Conservation (phyloP, 2,329 filamentous ascomycete genomes). For the Drechslerella coelobrocha region DNA sequence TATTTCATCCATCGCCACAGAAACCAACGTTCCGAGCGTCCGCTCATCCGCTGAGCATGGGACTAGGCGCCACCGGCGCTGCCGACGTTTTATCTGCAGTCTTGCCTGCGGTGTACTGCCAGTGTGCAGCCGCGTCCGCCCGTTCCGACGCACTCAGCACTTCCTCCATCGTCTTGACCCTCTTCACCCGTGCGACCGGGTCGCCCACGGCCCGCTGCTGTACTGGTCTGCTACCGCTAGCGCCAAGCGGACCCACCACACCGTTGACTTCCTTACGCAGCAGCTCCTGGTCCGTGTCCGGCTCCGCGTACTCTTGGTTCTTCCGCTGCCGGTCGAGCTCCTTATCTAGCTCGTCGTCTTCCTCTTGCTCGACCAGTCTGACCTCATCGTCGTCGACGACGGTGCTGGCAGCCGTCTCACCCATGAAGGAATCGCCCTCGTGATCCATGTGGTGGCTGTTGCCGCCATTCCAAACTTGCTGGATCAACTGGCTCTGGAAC, state of each 20-base stretch:
- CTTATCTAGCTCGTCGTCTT: conserved; percentile 43
- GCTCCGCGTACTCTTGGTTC: conserved; percentile 39
- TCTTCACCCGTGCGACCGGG: conserved; percentile 27
- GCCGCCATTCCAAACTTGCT: conserved; percentile 62
- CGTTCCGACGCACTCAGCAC: conserved; percentile 45
- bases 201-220: conserved; percentile 3
- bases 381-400: conserved; percentile 45
- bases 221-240: conserved; percentile 2
- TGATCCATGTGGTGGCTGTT: conserved; percentile 70
- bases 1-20: background rate
- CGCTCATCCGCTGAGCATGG: conserved; percentile 32
- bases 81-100: conserved; percentile 26
- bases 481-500: conserved; percentile 46
- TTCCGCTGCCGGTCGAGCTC: conserved; percentile 38
- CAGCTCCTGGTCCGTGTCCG: conserved; percentile 39
- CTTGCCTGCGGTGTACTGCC: conserved; percentile 32
- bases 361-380: conserved; percentile 37
- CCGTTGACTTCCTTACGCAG: conserved; percentile 34
- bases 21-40: background rate
- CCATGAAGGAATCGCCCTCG: conserved; percentile 61
- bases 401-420: conserved; percentile 55
- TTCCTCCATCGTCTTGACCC: conserved; percentile 49
- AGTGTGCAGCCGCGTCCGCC: conserved; percentile 43
- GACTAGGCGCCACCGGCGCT: conserved; percentile 44
- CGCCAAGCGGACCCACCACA: conserved; percentile 6